Evolutionary conservation across 2,329 filamentous ascomycete genomes (phyloP).

Genomic region (Pseudogymnoascus sp.): DNA sequence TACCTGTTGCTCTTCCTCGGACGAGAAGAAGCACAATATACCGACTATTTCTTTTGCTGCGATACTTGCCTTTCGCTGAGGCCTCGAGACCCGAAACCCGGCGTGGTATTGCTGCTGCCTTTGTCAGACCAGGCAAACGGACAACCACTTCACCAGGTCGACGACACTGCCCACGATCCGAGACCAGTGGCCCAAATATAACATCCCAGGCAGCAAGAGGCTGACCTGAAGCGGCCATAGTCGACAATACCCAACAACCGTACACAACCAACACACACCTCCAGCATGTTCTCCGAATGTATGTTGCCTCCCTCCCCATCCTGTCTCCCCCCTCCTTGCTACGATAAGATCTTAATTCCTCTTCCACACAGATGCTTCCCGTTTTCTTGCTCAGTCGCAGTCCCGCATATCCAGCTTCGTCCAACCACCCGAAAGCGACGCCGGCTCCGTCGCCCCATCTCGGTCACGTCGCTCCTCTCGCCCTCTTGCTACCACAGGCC

Average conservation of each 20-base stretch:
- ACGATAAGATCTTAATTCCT: slow-evolving; percentile 14
- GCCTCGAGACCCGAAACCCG: slow-evolving; percentile 3
- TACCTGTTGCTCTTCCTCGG: background rate
- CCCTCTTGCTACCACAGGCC: slow-evolving; percentile 11
- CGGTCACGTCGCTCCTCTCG: slow-evolving; percentile 15
- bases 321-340: background rate
- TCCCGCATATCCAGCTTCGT: slow-evolving; percentile 71
- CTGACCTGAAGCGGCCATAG: slow-evolving; percentile 6
- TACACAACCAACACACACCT: background rate
- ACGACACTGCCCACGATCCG: background rate
- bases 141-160: slow-evolving; percentile 5
- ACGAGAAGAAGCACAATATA: background rate
- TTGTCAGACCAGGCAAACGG: slow-evolving; percentile 5
- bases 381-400: slow-evolving; percentile 93
- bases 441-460: slow-evolving; percentile 7
- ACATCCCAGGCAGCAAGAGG: background rate
- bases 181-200: background rate
- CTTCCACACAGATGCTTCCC: slow-evolving; percentile 69
- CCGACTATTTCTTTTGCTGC: background rate
- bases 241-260: background rate
- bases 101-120: background rate
- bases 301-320: slow-evolving; percentile 31
- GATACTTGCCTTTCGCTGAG: background rate
- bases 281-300: slow-evolving; percentile 84
- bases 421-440: slow-evolving; percentile 46